Evolutionary conservation across 2,329 filamentous ascomycete species (phyloP), one percentile per base, ranked within the genome.

Genomic region (Colletotrichum magnum): DNA sequence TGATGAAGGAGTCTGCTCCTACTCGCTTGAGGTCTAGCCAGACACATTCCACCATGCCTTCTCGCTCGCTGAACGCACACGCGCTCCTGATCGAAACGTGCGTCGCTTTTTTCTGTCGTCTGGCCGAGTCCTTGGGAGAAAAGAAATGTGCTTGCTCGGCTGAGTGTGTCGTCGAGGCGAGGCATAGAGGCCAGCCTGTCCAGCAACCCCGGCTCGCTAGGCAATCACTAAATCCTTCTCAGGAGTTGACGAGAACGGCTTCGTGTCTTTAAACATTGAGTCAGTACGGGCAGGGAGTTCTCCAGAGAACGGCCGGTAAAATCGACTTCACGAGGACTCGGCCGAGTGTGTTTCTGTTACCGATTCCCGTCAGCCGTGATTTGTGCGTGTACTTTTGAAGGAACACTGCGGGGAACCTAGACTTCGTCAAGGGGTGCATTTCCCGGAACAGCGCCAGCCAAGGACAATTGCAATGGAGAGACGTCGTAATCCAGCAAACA

Each of bases 201-300:
- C 4, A 48, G 39, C 4, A 61, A 61, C 28, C 63, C 63, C 3
- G 57, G 39, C 12, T 62, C 41, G 5, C 32, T 56, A 16, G 54
- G 58, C 16, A 56, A 66, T 18, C 28, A 66, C 26, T 51, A 62
- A 5, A 26, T 56, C 32, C 50, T 41, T 24, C 39, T 51, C n/a
- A 48, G 26, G 26, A 21, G 58, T 66, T 5, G 64, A 61, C 7
- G 24, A n/a, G 2, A 24, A 26, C 21, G 45, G 45, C 4, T 10
- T 64, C 16, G 53, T 57, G 41, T 50, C 52, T 12, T 18, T 58
- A 10, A 15, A 64, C 1, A 41, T 58, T 39, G 45, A 57, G 36
- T 18, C 15, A 26, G 26, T 5, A 16, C 1, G n/a, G 2, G 18
- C 12, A 15, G 32, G 21, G 28, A 4, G 21, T 6, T 10, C 36